Conservation (phyloP, 345 rosid genomes). For the Tarenaya hassleriana region DNA sequence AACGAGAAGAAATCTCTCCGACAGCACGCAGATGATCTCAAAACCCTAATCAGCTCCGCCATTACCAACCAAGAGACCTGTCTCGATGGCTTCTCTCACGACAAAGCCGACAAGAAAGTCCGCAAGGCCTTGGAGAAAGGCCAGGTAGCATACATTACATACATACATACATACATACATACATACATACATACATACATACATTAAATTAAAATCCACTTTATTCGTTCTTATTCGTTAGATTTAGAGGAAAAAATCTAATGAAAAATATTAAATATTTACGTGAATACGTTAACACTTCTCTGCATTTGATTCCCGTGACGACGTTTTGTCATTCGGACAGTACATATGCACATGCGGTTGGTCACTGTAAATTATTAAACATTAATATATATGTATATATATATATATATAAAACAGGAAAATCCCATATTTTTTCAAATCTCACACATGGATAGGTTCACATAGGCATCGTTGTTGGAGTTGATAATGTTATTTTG, state of each 20-base stretch:
- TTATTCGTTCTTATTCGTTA: background rate
- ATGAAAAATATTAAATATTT: background rate
- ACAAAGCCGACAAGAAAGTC: slow-evolving; percentile 47
- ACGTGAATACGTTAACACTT: background rate
- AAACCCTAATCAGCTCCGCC: slow-evolving; percentile 73
- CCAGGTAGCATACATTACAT: slow-evolving; percentile 22
- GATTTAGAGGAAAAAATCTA: background rate
- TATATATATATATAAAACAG: too few species aligned
- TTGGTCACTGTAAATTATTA: too few species aligned
- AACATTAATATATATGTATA: too few species aligned
- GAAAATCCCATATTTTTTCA: too few species aligned
- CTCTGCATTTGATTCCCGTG: too few species aligned
- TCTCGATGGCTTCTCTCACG: slow-evolving; percentile 88
- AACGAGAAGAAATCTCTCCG: slow-evolving; percentile 48
- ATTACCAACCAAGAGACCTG: slow-evolving; percentile 88
- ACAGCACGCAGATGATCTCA: slow-evolving; percentile 74
- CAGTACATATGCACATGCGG: too few species aligned
- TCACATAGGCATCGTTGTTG: background rate
- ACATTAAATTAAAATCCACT: background rate
- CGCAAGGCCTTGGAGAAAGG: slow-evolving; percentile 40
- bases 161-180: background rate
- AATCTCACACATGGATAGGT: too few species aligned
- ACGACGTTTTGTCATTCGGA: too few species aligned
- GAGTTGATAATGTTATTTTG: slow-evolving; percentile 7
- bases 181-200: too few species aligned